Evolutionary conservation across 352 stramenopile species (phyloP), one percentile per base, ranked within the genome.

Genomic region (Pythium insidiosum): DNA sequence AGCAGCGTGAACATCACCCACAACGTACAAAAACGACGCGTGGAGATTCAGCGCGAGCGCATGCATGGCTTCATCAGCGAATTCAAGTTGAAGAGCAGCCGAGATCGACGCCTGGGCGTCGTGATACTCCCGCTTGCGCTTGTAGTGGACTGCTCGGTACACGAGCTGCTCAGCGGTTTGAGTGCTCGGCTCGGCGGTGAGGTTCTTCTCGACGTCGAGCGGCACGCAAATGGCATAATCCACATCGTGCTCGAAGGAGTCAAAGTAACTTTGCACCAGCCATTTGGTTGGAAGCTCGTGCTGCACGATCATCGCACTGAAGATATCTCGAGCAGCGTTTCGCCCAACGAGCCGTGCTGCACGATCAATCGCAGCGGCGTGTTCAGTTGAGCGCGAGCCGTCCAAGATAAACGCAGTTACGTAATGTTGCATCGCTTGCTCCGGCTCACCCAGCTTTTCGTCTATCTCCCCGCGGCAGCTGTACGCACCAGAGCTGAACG

Each of bases 201-300:
- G 39, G 28, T 61, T 67, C 53, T 87, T 88, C n/a, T 61, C 65
- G 26, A 89, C 75, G 25, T 86, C 72, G 22, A 71, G 73, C 9
- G 75, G 62, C 11, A 88, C 50, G 23, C 70, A 62, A 6, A 69
- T 61, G 18, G 62, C 61, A 38, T 78, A 66, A 48, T 93, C 78
- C 7, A 61, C 63, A 38, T 93, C 80, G 40, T 88, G 75, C 53
- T 85, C 74, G 26, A 93, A 90, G 24, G 75, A 75, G 34, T 88
- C 73, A 53, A 93, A 90, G 61, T 93, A 93, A 58, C 80, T 93
- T 7, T 84, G 49, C 25, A 89, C 76, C 21, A 93, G 66, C 80
- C 78, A 93, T 15, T 58, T 43, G 11, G 77, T 84, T 23, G 78
- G 80, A 9, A 90, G 58, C n/a, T 85, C 70, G 47, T 86, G 77